A percentile compares a stretch with the other conserved stretches of the same genome.
Evolutionary conservation across 768 basidiomycete species (phyloP).

Genomic region (Mycena alexandri): DNA sequence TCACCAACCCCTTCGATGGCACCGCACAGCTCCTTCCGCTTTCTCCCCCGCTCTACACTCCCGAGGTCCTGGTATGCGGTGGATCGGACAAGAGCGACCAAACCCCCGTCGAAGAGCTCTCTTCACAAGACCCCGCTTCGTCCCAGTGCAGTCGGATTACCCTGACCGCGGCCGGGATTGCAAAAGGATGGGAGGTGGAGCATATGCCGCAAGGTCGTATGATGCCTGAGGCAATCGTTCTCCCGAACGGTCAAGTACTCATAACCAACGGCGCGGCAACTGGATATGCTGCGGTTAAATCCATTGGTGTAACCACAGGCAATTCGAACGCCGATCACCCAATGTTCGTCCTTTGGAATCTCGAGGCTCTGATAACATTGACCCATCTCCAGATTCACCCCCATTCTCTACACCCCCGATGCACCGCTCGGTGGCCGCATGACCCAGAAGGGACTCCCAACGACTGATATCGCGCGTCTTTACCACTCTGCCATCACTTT

Average conservation of each 20-base stretch:
- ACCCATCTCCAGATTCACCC: conserved; percentile 40
- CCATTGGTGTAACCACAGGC: conserved; percentile 47
- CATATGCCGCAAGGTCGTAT: conserved; percentile 62
- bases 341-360: conserved; percentile 42
- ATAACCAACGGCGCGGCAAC: conserved; percentile 64
- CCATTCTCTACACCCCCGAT: conserved; percentile 57
- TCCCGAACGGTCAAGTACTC: conserved; percentile 66
- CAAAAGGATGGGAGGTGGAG: conserved; percentile 60
- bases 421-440: conserved; percentile 50
- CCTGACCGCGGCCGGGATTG: conserved; percentile 66
- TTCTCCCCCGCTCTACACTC: conserved; percentile 46
- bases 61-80: conserved; percentile 53
- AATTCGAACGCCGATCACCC: conserved; percentile 64
- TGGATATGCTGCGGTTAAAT: conserved; percentile 44
- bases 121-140: conserved; percentile 63
- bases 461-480: conserved; percentile 29
- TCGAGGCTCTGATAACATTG: not conserved
- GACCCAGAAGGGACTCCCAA: conserved; percentile 49
- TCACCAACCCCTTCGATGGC: conserved; percentile 67
- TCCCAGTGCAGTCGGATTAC: conserved; percentile 55
- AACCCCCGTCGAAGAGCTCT: conserved; percentile 57
- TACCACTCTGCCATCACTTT: conserved; percentile 26
- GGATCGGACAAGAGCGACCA: conserved; percentile 44
- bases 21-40: conserved; percentile 57
- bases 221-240: conserved; percentile 69